A percentile compares a stretch with the other conserved stretches of the same genome.
These are phyloP conservation scores for Psilocybe cyanescens DNA, from an alignment of 768 basidiomycete species.

Conservation along the genomic window DNA sequence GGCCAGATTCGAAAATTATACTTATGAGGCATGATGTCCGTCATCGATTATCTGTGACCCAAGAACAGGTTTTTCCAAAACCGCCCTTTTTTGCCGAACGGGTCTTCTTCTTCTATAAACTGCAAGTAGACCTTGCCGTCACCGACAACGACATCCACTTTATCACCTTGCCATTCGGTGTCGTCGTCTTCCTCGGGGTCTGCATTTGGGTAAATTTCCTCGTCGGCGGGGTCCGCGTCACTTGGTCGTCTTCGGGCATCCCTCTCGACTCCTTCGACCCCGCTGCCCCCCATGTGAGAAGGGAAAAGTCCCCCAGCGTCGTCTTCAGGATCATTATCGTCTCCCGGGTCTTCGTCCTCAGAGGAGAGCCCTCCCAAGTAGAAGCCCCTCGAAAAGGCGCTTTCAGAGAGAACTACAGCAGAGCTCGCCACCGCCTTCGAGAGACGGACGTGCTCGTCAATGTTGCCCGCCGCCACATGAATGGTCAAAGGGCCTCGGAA, in stretches of 20 bases:
- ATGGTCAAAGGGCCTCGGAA: constrained; percentile 45
- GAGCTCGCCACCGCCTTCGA: constrained; percentile 30
- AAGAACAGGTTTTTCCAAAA: constrained; percentile 20
- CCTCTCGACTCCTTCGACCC: neutral
- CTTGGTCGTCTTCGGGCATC: neutral
- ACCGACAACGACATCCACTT: constrained; percentile 23
- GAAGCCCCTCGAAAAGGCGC: constrained; percentile 32
- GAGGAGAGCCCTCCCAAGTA: constrained; percentile 35
- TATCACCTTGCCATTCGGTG: constrained; percentile 26
- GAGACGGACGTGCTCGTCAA: constrained; percentile 38
- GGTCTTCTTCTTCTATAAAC: constrained; percentile 23
- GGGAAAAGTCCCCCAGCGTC: neutral
- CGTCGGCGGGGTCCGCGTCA: neutral
- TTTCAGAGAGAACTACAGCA: constrained; percentile 39
- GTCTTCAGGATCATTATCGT: neutral
- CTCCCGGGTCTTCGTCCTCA: neutral
- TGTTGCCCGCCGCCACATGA: constrained; percentile 37
- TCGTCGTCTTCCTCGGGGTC: constrained; percentile 7
- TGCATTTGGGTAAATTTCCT: neutral
- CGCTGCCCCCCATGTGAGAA: neutral
- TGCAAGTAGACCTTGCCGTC: constrained; percentile 25
- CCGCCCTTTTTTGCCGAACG: constrained; percentile 20
- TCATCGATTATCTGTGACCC: neutral
- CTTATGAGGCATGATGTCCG: neutral
- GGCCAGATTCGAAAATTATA: no score